phyloP scores from a whole-genome alignment of 2,329 filamentous ascomycete species.

The Talaromyces marneffei region DNA sequence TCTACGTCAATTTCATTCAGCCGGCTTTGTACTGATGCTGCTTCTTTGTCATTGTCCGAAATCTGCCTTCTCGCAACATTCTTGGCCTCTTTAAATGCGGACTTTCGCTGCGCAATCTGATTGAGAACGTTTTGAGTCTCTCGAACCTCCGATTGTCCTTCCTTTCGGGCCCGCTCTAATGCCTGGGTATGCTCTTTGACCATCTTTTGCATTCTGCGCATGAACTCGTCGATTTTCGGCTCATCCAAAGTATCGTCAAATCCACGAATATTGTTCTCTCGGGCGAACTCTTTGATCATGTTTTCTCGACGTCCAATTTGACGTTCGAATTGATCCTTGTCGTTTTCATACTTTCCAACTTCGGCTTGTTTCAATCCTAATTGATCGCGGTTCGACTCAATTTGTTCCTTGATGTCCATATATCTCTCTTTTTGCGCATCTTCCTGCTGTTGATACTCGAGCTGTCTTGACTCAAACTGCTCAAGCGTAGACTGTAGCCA shows the following conservation, averaged over 20 bases:
- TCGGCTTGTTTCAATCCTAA: constrained; percentile 40
- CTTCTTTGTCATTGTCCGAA: constrained; percentile 64
- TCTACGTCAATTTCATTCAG: constrained; percentile 72
- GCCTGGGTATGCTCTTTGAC: constrained; percentile 71
- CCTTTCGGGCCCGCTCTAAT: constrained; percentile 66
- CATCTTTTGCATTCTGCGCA: constrained; percentile 68
- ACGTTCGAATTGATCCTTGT: constrained; percentile 79
- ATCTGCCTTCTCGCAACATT: constrained; percentile 68
- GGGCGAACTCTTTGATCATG: constrained; percentile 72
- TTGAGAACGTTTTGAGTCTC: constrained; percentile 67
- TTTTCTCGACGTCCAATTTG: constrained; percentile 66
- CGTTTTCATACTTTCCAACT: constrained; percentile 70
- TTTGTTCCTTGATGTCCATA: constrained; percentile 52
- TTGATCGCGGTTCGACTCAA: constrained; percentile 43
- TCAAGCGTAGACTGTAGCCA: constrained; percentile 65
- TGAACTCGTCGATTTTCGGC: constrained; percentile 66
- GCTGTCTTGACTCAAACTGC: constrained; percentile 71
- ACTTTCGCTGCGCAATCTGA: constrained; percentile 67
- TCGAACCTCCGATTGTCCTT: constrained; percentile 68
- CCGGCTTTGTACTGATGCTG: constrained; percentile 59
- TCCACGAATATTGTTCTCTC: constrained; percentile 71
- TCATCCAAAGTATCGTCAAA: constrained; percentile 76
- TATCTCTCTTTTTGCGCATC: constrained; percentile 61
- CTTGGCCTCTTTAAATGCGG: constrained; percentile 67
- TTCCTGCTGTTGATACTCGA: constrained; percentile 58